Conservation (phyloP, 306 rosid genomes). For the Pyrus pyrifolia region DNA sequence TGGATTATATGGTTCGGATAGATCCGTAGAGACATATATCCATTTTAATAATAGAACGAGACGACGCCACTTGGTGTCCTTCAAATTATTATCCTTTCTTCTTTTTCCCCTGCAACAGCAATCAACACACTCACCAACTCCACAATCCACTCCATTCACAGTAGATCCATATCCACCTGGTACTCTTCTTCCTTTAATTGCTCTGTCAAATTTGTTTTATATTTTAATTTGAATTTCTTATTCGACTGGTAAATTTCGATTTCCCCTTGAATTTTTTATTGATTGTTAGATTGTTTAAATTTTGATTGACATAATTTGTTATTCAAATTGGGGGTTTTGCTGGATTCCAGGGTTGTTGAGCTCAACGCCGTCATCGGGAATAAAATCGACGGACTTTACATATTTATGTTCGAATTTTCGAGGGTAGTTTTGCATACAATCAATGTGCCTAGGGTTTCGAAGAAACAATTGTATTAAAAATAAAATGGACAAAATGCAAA, state of each 20-base stretch:
- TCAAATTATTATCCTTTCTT: too few species aligned
- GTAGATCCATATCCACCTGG: neutral
- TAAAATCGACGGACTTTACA: neutral
- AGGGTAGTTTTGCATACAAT: neutral
- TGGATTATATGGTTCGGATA: too few species aligned
- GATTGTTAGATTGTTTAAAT: neutral
- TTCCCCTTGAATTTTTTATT: neutral
- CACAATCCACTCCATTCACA: too few species aligned
- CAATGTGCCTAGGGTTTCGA: too few species aligned
- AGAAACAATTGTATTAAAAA: too few species aligned
- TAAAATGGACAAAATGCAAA: too few species aligned
- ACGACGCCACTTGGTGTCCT: too few species aligned
- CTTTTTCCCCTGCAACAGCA: neutral
- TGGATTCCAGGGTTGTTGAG: neutral
- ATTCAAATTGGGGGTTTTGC: neutral
- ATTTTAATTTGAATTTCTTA: too few species aligned
- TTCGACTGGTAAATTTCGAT: too few species aligned
- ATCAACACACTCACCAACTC: too few species aligned
- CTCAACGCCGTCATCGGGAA: neutral
- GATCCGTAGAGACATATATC: fast-evolving
- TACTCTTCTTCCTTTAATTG: neutral
- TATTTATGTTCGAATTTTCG: neutral
- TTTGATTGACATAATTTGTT: neutral
- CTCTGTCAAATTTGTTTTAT: neutral
- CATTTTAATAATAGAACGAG: too few species aligned